These are phyloP conservation scores for Chlorophyllum brunneum DNA, from an alignment of 768 basidiomycete genomes.

Conservation along the genomic window DNA sequence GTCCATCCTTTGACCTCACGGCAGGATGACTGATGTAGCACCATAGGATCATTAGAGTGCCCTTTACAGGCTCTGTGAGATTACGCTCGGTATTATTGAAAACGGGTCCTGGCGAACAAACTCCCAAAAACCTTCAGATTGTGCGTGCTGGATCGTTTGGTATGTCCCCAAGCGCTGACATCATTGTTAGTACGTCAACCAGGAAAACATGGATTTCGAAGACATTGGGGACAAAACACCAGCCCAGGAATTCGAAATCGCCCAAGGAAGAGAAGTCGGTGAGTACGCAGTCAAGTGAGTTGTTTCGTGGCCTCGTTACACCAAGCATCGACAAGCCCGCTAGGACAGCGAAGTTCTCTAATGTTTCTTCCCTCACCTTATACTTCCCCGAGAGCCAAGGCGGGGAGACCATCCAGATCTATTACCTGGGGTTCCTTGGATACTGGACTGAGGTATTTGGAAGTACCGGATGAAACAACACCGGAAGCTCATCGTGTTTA, in stretches of 20 bases:
- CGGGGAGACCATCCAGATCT: conserved; percentile 70
- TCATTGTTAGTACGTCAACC: conserved; percentile 62
- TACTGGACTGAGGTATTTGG: conserved; percentile 68
- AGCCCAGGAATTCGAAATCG: conserved; percentile 69
- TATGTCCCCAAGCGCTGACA: background rate
- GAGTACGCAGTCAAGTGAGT: conserved; percentile 81
- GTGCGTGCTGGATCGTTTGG: conserved; percentile 36
- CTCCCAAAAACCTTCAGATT: conserved; percentile 66
- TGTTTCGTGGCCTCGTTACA: background rate
- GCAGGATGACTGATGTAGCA: background rate
- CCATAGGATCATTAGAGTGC: conserved; percentile 72
- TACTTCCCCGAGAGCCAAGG: conserved; percentile 81
- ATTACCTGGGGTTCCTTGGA: conserved; percentile 85
- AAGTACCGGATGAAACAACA: background rate
- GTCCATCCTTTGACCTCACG: background rate
- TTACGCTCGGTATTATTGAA: conserved; percentile 81
- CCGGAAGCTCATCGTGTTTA: conserved; percentile 3
- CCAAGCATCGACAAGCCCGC: background rate
- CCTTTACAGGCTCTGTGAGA: conserved; percentile 86
- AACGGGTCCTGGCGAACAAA: conserved; percentile 75
- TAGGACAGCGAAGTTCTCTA: conserved; percentile 85
- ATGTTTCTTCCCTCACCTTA: conserved; percentile 74
- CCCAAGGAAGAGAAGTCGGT: conserved; percentile 70
- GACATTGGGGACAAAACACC: conserved; percentile 60
- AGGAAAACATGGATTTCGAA: conserved; percentile 77